Percentiles rank a stretch among this genome's conserved stretches.
Conservation (phyloP, 2,329 filamentous ascomycete genomes). For the Thyridium curvatum region DNA sequence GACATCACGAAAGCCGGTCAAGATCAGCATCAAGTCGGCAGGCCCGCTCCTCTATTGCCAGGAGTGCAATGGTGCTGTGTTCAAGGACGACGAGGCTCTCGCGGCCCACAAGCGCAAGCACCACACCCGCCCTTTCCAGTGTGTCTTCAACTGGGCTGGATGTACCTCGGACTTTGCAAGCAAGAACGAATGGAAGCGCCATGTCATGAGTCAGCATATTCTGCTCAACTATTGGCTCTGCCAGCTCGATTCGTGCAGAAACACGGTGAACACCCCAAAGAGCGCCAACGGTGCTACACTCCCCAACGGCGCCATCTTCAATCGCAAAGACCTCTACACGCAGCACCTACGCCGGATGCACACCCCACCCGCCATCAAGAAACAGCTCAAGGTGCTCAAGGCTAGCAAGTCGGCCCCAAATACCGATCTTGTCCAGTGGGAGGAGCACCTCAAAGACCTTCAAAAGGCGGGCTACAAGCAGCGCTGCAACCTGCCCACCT, state of each 20-base stretch:
- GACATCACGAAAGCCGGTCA: conserved; percentile 10
- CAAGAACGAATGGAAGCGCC: conserved; percentile 96
- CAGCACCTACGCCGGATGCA: conserved; percentile 89
- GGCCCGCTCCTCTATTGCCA: conserved; percentile 19
- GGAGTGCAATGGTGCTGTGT: conserved; percentile 28
- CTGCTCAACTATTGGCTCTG: conserved; percentile 73
- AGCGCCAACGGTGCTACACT: conserved; percentile 14
- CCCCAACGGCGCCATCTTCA: conserved; percentile 63
- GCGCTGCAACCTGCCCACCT: conserved; percentile 55
- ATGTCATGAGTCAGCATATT: conserved; percentile 77
- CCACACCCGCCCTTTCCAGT: conserved; percentile 61
- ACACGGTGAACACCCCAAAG: conserved; percentile 16
- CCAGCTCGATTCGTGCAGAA: conserved; percentile 52
- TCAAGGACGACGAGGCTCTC: conserved; percentile 37
- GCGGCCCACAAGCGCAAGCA: conserved; percentile 43
- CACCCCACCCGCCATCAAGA: conserved; percentile 38
- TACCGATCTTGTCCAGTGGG: conserved; percentile 24
- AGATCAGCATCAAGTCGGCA: conserved; percentile 12
- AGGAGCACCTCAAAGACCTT: conserved; percentile 48
- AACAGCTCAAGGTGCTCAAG: conserved; percentile 21
- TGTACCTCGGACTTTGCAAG: conserved; percentile 68
- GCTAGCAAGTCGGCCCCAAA: conserved; percentile 4
- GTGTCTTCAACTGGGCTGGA: conserved; percentile 72
- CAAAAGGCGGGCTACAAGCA: conserved; percentile 52
- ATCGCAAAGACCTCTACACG: conserved; percentile 86